Base-by-base conservation (phyloP, 2,329 filamentous ascomycete species). In the Claviceps purpurea region DNA sequence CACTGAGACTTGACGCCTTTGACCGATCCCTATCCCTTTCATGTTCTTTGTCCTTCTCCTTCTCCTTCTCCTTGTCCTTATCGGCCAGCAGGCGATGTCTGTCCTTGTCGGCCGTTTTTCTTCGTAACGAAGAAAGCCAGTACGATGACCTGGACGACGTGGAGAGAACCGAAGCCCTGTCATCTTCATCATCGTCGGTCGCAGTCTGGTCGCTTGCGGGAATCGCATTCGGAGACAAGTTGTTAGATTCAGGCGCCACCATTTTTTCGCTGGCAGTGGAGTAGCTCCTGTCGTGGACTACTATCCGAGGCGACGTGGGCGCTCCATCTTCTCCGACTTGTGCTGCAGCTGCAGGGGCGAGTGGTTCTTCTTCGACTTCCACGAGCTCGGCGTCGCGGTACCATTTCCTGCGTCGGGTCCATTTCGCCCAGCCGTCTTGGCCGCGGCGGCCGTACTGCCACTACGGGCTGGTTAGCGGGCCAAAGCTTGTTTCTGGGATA, bases 331-430 rank as follows among this genome's bases (percentile, higher is more conserved):
- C 68, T 34, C 71, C 64, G 55, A 74, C 72, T 49, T 71, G 58
- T 18, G 55, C 30, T 1, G 10, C 10, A 2, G 30, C 30, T 11
- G 46, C 13, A 54, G 47, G 4, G 64, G 54, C 2, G 56, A 39
- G 10, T 1, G 30, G 10, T 34, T 34, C 30, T 61, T 64, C 64
- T 20, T 72, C 68, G 10, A 84, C 71, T 63, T 98, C 93, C 38
- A 96, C 88, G 3, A 98, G 78, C 70, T 98, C 93, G 10, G 93
- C 93, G 64, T 97, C 93, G 41, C 93, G 86, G 63, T 89, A 93
- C 93, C 93, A 98, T 69, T 97, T 96, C 56, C 93, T 75, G 22
- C 93, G 81, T 14, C 93, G 81, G 0, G 93, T 98, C 76, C 95
- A 98, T 52, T 89, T 82, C 42, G 87, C 87, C 93, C 93, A 98